Base-by-base conservation (phyloP, 2,329 filamentous ascomycete species). In the Alternaria hordeiaustralica region DNA sequence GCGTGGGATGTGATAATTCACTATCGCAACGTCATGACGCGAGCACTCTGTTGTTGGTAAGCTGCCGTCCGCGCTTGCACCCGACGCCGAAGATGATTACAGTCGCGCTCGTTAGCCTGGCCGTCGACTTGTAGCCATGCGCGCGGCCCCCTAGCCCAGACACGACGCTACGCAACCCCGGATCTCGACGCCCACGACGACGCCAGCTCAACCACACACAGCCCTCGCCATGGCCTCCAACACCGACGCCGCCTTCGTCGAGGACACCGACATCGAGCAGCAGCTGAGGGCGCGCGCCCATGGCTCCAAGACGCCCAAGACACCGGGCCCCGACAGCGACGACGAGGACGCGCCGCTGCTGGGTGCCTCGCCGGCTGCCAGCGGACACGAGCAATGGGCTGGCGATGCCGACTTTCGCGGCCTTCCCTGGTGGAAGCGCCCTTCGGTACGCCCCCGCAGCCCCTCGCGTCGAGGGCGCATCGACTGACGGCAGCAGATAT, bases 401-500 rank as follows among this genome's bases (percentile, higher is more conserved):
- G 78, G 77, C 33, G 72, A 75, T 21, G 72, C 67, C 13, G 82
- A 82, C 26, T 79, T 83, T 50, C 74, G 78, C 51, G 78, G 78
- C 4, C 75, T 82, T 64, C 80, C 82, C 55, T 83, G 80, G 82
- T 86, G 83, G 82, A 85, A 83, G 70, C 80, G 71, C 63, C 83
- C 85, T 51, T 86, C 82, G 65, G 85, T 86, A 79, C 75, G 82
- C 51, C n/a, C 33, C 46, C 25, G 12, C 18, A 43, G 10, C 25
- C 44, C 26, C n/a, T 6, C 12, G 20, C 30, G 9, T 30, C 41
- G 43, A 47, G 57, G 33, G 9, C 33, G 53, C 36, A 53, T 45
- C 20, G 23, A 33, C 63, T 71, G 55, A 61, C 61, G 58, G 28
- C 46, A 25, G n/a, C 58, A 81, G 92, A 88, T 96, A 56, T 92